phyloP scores from a whole-genome alignment of 192 early-diverging fungal genomes.

The Linnemannia hyalina region DNA sequence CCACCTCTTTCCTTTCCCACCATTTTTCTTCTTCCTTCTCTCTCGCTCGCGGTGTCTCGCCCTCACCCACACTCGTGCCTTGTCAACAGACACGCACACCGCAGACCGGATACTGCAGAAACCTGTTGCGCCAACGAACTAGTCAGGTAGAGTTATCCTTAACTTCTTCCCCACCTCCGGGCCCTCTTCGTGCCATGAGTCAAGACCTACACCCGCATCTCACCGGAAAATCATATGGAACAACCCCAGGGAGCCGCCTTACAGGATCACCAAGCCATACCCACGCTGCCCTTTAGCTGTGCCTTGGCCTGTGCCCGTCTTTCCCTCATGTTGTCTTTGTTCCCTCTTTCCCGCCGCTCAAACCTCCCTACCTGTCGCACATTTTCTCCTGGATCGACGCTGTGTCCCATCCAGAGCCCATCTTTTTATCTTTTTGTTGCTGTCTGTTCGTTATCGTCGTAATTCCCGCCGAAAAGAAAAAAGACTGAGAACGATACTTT shows the following conservation, averaged over 20 bases:
- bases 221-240: not conserved
- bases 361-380: not conserved
- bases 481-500: not conserved
- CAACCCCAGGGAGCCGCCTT: too few relatives aligned
- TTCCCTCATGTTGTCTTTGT: too few relatives aligned
- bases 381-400: not conserved
- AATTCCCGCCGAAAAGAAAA: not conserved
- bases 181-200: not conserved
- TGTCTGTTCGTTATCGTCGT: not conserved
- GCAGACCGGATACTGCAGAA: not conserved
- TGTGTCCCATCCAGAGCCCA: not conserved
- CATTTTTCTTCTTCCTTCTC: not conserved
- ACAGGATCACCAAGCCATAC: not conserved
- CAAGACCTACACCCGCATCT: not conserved
- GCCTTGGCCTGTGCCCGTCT: not conserved
- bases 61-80: not conserved
- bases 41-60: not conserved
- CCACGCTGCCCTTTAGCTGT: not conserved
- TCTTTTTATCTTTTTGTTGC: conserved; percentile 4
- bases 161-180: not conserved
- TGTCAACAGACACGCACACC: not conserved
- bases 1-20: too few relatives aligned
- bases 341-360: not conserved
- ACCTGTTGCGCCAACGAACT: not conserved
- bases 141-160: not conserved